phyloP scores from a whole-genome alignment of 106 monocot genomes.

The Platanthera zijinensis region DNA sequence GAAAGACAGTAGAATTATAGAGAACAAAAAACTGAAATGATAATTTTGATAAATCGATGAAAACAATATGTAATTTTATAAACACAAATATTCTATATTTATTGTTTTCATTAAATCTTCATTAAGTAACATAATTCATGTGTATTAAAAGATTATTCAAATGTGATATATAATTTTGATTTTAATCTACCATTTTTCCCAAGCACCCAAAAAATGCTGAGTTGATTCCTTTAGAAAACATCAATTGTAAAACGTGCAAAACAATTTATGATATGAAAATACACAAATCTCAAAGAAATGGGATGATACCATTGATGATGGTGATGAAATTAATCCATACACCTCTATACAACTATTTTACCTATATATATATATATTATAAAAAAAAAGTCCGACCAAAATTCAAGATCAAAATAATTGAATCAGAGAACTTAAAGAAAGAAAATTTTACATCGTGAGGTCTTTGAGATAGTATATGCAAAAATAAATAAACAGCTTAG shows the following conservation, averaged over 20 bases:
- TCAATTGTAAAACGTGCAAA: neutral
- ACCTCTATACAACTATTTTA: neutral
- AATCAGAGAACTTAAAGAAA: neutral
- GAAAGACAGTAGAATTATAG: no score
- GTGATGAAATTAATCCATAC: no score
- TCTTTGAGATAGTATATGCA: neutral
- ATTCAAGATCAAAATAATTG: neutral
- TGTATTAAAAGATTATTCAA: neutral
- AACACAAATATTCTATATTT: no score
- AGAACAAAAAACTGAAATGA: no score
- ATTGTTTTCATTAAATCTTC: no score
- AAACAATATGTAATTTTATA: no score
- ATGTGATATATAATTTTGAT: neutral
- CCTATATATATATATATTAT: neutral
- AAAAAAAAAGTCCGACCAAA: neutral
- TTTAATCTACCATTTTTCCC: neutral
- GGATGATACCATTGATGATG: neutral
- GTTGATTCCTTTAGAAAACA: neutral
- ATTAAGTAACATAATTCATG: neutral
- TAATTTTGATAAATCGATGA: no score
- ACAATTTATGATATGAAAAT: neutral
- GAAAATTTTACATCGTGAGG: neutral
- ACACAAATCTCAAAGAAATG: neutral
- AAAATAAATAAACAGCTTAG: neutral
- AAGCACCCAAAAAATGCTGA: neutral